Conservation (phyloP, 441 rosid genomes). For the Bruguiera hainesii region DNA sequence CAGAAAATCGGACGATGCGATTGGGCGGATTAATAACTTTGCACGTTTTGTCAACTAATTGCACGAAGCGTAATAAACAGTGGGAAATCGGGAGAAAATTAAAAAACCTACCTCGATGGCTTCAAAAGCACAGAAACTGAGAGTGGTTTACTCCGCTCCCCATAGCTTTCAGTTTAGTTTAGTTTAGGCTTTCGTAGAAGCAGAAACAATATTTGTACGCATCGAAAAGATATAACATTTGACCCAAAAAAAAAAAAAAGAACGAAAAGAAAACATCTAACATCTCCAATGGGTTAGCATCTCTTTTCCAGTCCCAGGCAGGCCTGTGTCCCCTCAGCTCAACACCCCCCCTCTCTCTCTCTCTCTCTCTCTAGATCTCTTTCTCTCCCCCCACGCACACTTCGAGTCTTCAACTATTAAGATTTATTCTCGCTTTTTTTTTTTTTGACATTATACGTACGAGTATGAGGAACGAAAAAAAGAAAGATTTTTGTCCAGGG, state of each 20-base stretch:
- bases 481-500: too few species aligned
- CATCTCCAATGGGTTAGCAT: neutral
- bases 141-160: too few species aligned
- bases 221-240: neutral
- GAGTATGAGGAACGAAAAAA: too few species aligned
- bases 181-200: neutral
- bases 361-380: neutral
- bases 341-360: neutral
- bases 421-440: neutral
- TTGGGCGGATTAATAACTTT: slow-evolving; percentile 18
- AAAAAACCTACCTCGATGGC: neutral
- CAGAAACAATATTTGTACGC: neutral
- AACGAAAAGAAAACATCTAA: neutral
- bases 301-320: neutral
- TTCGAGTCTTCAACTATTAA: neutral
- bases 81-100: neutral
- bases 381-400: neutral
- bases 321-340: neutral
- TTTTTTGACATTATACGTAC: too few species aligned
- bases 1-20: slow-evolving; percentile 23
- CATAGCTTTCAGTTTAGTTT: too few species aligned
- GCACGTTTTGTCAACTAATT: neutral
- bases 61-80: neutral
- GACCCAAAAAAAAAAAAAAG: too few species aligned
- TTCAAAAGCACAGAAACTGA: neutral